Evolutionary conservation across 2,329 filamentous ascomycete species (phyloP), one percentile per base, ranked within the genome.

Genomic region (Penicillium concentricum): DNA sequence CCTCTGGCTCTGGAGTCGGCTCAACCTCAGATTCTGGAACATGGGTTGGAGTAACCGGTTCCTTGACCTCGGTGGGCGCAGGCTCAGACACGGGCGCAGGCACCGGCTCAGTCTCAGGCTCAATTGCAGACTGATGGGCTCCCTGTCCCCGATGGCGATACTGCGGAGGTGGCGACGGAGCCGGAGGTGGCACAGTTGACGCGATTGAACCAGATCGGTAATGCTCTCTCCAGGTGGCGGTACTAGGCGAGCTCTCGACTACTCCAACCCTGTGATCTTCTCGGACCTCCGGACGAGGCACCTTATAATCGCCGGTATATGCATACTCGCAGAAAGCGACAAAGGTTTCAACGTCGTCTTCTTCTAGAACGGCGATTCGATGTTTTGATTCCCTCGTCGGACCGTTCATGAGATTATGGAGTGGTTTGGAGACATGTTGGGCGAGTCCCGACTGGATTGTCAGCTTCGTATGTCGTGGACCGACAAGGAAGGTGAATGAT

Each of bases 321-420:
- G 78, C 78, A 70, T 77, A 81, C 59, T 82, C 75, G 58, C 73
- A 76, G 61, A 82, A 81, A 2, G 74, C 75, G 28, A 77, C 69
- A 57, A 82, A 81, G 2, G 79, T 81, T 43, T 77, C 74, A 13
- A 78, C 78, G 57, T 81, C 77, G 46, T 79, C 72, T 5, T 81
- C 76, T 49, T 79, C 76, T 56, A 79, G 61, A 18, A 77, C 70
- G 13, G 74, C 77, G 32, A 76, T 72, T 12, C 73, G 70, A 41
- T 76, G 72, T 37, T 70, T 72, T 3, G 78, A 77, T 60, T 81
- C 78, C 37, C 74, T 72, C 49, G 78, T 79, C 24, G 75, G 67
- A 41, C 77, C 76, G 66, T 76, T 77, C 72, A 81, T 74, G 16
- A 81, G 66, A 48, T 74, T 69, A 56, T 74, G 69, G 20, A 81